These are phyloP conservation scores for Ascoidea rubescens DNA, from an alignment of 805 yeast genomes.

Conservation along the genomic window DNA sequence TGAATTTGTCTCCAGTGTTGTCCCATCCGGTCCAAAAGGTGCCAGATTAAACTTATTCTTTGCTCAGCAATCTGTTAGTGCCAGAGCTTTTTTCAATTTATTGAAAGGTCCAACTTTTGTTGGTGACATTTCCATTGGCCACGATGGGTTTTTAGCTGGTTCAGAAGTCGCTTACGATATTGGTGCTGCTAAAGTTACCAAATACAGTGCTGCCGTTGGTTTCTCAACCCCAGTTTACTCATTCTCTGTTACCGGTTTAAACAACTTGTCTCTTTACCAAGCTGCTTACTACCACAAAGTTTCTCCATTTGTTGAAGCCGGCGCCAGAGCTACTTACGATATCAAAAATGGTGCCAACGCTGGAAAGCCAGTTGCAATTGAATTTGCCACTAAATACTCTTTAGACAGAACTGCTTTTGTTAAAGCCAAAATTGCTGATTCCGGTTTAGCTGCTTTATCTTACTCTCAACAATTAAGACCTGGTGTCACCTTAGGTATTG, in stretches of 20 bases:
- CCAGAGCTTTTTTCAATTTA: conserved; percentile 89
- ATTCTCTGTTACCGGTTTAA: conserved; percentile 56
- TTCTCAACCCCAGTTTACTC: conserved; percentile 83
- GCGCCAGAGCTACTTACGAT: conserved; percentile 96
- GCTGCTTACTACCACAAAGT: conserved; percentile 97
- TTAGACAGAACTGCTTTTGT: conserved; percentile 81
- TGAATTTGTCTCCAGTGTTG: conserved; percentile 75
- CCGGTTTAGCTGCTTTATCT: conserved; percentile 86
- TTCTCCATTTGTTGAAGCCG: conserved; percentile 83
- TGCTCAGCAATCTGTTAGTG: conserved; percentile 85
- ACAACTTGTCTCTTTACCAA: conserved; percentile 77
- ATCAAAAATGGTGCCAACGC: conserved; percentile 54
- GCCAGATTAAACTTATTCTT: conserved; percentile 85
- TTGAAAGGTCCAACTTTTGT: conserved; percentile 91
- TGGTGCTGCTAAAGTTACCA: conserved; percentile 80
- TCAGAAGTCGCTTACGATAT: conserved; percentile 96
- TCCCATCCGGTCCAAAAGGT: conserved; percentile 74
- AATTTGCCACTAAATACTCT: conserved; percentile 89
- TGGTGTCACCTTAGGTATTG: conserved; percentile 93
- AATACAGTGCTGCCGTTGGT: conserved; percentile 88
- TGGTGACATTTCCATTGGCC: conserved; percentile 91
- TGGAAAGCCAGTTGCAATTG: conserved; percentile 74
- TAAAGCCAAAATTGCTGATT: conserved; percentile 94
- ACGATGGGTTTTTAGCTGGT: conserved; percentile 94
- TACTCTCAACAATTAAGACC: conserved; percentile 93